These are phyloP conservation scores for Kwoniella shivajii DNA, from an alignment of 1,284 basidiomycete species.

Conservation along the genomic window DNA sequence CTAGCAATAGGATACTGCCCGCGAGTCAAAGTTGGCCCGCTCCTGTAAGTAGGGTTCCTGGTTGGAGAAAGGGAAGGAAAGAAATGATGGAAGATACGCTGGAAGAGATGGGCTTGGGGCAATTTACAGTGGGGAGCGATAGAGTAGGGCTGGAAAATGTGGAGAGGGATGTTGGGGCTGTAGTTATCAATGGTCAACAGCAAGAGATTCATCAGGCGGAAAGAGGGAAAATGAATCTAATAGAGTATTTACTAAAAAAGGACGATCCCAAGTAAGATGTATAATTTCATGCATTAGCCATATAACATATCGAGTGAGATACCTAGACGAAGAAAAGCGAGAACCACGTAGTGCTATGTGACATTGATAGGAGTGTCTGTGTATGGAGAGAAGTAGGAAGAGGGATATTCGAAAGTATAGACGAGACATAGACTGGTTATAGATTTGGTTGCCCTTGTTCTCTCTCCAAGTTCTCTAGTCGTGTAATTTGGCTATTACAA, in stretches of 20 bases:
- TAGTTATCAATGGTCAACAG: not conserved
- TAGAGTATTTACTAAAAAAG: not conserved
- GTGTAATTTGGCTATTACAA: slow-evolving; percentile 49
- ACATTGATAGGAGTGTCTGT: no score
- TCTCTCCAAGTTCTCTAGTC: slow-evolving; percentile 53
- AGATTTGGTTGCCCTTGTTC: slow-evolving; percentile 35
- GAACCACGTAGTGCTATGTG: no score
- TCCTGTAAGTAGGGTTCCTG: slow-evolving; percentile 25
- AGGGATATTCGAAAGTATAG: not conserved
- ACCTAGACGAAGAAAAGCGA: no score
- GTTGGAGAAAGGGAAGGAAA: slow-evolving; percentile 38
- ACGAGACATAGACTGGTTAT: not conserved
- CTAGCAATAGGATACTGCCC: not conserved
- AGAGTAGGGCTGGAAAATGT: slow-evolving; percentile 1
- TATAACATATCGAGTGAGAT: no score
- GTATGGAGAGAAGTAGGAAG: not conserved
- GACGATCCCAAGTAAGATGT: not conserved
- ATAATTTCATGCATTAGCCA: not conserved
- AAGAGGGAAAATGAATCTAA: not conserved
- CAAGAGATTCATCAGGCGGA: not conserved
- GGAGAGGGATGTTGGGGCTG: not conserved
- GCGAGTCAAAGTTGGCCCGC: slow-evolving; percentile 24
- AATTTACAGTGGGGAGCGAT: not conserved
- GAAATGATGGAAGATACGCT: slow-evolving; percentile 42
- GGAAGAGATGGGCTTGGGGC: slow-evolving; percentile 24